Percentiles rank a stretch among this genome's conserved stretches.
Evolutionary conservation across 1,139 yeast genomes (phyloP).

Genomic region (Geotrichum australiense): DNA sequence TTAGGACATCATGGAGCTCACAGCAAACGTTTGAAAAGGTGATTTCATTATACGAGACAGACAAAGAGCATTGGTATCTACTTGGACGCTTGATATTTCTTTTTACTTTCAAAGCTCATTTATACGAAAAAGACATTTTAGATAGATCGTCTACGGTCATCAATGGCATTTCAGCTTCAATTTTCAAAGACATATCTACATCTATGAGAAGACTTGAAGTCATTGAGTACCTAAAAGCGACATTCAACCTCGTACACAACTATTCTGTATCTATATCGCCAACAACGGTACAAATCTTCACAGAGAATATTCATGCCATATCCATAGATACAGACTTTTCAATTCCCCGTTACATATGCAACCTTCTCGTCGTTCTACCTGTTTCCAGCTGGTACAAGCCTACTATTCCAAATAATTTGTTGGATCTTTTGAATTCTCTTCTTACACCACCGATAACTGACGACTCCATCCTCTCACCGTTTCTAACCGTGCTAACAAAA

Average conservation of each 20-base stretch:
- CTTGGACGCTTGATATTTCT: constrained; percentile 21
- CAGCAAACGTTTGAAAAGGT: background rate
- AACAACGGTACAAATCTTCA: constrained; percentile 1
- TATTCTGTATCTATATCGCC: constrained; percentile 18
- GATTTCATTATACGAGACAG: background rate
- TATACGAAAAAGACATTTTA: constrained; percentile 17
- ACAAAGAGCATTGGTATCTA: constrained; percentile 5
- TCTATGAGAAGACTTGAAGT: constrained; percentile 16
- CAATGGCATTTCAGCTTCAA: constrained; percentile 12
- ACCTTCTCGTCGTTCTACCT: constrained; percentile 20
- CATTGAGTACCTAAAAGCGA: constrained; percentile 22
- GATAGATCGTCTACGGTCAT: constrained; percentile 9
- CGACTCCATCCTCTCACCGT: background rate
- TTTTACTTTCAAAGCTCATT: constrained; percentile 18
- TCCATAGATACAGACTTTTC: constrained; percentile 12
- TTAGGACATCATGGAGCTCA: constrained; percentile 18
- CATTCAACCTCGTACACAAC: constrained; percentile 22
- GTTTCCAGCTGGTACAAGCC: constrained; percentile 17
- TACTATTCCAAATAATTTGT: constrained; percentile 10
- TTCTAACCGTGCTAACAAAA: background rate
- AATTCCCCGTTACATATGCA: constrained; percentile 20
- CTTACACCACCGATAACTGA: background rate
- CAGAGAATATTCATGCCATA: constrained; percentile 14
- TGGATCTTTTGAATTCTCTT: background rate
- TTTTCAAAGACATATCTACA: constrained; percentile 2